A percentile compares a stretch with the other conserved stretches of the same genome.
phyloP scores from a whole-genome alignment of 1,284 basidiomycete genomes.

The Spongispora temasekensis region DNA sequence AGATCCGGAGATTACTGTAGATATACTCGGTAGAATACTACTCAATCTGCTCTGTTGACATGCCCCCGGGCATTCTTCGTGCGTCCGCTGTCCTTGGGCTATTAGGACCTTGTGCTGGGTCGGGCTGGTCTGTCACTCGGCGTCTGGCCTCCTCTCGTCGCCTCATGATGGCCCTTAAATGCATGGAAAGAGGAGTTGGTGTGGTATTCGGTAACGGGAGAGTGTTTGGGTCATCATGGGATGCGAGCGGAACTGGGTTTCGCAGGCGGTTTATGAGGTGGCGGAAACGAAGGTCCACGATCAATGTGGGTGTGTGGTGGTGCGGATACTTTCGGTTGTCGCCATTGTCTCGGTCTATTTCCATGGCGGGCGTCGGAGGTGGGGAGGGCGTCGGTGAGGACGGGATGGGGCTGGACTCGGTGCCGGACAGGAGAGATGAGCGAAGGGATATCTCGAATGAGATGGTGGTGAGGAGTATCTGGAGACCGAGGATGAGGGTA shows the following conservation, averaged over 20 bases:
- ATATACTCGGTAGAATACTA: slow-evolving; percentile 29
- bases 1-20: slow-evolving; percentile 20
- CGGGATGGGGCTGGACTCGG: slow-evolving; percentile 26
- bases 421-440: slow-evolving; percentile 34
- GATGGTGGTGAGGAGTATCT: slow-evolving; percentile 63
- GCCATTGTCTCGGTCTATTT: slow-evolving; percentile 24
- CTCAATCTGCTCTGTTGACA: slow-evolving; percentile 38
- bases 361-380: slow-evolving; percentile 22
- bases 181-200: slow-evolving; percentile 50
- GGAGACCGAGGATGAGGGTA: slow-evolving; percentile 61
- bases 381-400: slow-evolving; percentile 22
- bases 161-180: slow-evolving; percentile 54
- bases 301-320: slow-evolving; percentile 41
- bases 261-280: slow-evolving; percentile 56
- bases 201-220: slow-evolving; percentile 65
- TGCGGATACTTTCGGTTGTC: slow-evolving; percentile 25
- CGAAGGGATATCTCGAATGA: slow-evolving; percentile 59
- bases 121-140: slow-evolving; percentile 31
- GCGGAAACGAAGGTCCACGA: slow-evolving; percentile 60
- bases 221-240: slow-evolving; percentile 36
- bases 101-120: slow-evolving; percentile 23
- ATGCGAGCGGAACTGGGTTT: slow-evolving; percentile 47
- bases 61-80: slow-evolving; percentile 44
- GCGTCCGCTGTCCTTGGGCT: slow-evolving; percentile 19
- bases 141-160: slow-evolving; percentile 44